Conservation (phyloP, 345 rosid species). For the Gossypium anomalum region DNA sequence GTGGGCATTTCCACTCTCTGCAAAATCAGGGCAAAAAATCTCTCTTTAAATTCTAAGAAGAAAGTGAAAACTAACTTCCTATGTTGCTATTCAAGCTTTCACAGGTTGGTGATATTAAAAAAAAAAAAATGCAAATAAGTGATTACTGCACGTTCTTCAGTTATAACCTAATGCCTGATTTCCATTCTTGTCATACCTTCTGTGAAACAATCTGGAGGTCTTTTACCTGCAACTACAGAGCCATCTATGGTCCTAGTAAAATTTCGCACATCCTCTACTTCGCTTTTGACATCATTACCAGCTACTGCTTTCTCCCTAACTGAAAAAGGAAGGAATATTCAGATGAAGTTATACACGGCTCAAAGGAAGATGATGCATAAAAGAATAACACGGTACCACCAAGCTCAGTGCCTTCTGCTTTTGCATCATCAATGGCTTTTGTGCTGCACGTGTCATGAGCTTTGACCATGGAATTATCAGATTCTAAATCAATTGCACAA, state of each 20-base stretch:
- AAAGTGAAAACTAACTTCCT: not conserved
- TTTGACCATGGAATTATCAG: slow-evolving; percentile 30
- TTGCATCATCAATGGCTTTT: slow-evolving; percentile 18
- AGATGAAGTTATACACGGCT: slow-evolving; percentile 2
- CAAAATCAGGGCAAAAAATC: not conserved
- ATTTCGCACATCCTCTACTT: slow-evolving; percentile 21
- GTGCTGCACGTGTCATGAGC: slow-evolving; percentile 23
- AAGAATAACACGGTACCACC: slow-evolving; percentile 36
- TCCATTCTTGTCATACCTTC: slow-evolving; percentile 42
- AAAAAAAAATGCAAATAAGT: not conserved
- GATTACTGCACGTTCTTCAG: slow-evolving; percentile 11
- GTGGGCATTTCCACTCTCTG: slow-evolving; percentile 32
- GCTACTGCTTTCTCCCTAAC: slow-evolving; percentile 31
- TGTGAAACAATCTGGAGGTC: slow-evolving; percentile 38
- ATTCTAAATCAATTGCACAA: slow-evolving; percentile 28
- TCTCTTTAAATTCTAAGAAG: not conserved
- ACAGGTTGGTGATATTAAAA: not conserved
- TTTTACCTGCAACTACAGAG: slow-evolving; percentile 36
- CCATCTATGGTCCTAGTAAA: slow-evolving; percentile 24
- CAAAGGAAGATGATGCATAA: slow-evolving; percentile 3
- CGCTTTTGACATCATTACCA: slow-evolving; percentile 15
- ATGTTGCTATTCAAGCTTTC: not conserved
- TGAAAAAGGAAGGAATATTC: slow-evolving; percentile 17
- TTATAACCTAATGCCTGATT: slow-evolving; percentile 1
- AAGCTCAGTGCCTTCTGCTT: slow-evolving; percentile 7